Conservation (phyloP, 2,329 filamentous ascomycete genomes). For the Decorospora gaudefroyi region DNA sequence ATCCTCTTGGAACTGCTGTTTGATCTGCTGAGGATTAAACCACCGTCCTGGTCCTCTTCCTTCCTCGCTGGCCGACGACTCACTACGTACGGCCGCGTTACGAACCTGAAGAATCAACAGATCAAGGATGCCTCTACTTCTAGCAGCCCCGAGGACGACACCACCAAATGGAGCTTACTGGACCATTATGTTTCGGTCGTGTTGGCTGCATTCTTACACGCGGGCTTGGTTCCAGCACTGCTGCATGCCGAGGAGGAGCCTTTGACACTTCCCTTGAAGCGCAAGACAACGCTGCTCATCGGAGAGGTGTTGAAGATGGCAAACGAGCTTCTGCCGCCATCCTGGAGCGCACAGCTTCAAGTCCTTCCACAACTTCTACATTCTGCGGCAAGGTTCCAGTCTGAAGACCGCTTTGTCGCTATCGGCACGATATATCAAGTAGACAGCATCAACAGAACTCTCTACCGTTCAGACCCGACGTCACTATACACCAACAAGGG, state of each 20-base stretch:
- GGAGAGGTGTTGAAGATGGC: slow-evolving; percentile 90
- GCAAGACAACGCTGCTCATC: slow-evolving; percentile 87
- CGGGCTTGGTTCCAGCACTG: slow-evolving; percentile 65
- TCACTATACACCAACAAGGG: slow-evolving; percentile 42
- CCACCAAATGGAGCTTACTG: slow-evolving; percentile 71
- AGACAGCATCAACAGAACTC: slow-evolving; percentile 90
- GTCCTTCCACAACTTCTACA: slow-evolving; percentile 84
- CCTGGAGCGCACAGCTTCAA: slow-evolving; percentile 83
- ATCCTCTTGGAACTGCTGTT: slow-evolving; percentile 89
- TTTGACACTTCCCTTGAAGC: slow-evolving; percentile 71
- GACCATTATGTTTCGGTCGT: slow-evolving; percentile 93
- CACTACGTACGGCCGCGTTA: slow-evolving; percentile 94
- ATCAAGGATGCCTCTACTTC: slow-evolving; percentile 60
- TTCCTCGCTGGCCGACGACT: slow-evolving; percentile 90
- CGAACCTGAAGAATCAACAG: slow-evolving; percentile 71
- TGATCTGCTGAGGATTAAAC: slow-evolving; percentile 82
- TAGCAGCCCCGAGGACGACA: slow-evolving; percentile 71
- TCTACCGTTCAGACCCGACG: slow-evolving; percentile 74
- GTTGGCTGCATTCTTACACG: slow-evolving; percentile 80
- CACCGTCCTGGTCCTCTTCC: slow-evolving; percentile 90
- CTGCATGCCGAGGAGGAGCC: slow-evolving; percentile 68
- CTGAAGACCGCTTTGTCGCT: slow-evolving; percentile 75
- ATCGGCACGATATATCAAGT: slow-evolving; percentile 96
- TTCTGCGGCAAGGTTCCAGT: slow-evolving; percentile 71
- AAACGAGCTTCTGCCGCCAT: slow-evolving; percentile 78